A percentile compares a stretch with the other conserved stretches of the same genome.
phyloP scores from a whole-genome alignment of 169 alveolate genomes.

The Plasmodium chabaudi region DNA sequence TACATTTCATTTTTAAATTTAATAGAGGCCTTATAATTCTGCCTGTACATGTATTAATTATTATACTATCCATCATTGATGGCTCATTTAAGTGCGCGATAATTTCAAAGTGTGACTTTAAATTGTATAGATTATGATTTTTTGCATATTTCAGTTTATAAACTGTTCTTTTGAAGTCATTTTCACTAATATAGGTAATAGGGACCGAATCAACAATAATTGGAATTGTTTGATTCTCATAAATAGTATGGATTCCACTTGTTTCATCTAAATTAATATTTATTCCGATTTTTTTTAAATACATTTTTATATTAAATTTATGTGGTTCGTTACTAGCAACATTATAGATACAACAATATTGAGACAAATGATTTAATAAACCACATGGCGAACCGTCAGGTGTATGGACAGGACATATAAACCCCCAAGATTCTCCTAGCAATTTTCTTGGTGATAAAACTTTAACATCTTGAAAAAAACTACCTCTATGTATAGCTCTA shows the following conservation, averaged over 20 bases:
- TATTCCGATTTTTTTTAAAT: constrained; percentile 66
- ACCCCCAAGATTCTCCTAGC: constrained; percentile 99
- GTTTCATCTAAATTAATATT: constrained; percentile 53
- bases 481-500: constrained; percentile 99
- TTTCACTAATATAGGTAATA: constrained; percentile 79
- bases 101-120: constrained; percentile 68
- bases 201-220: constrained; percentile 76
- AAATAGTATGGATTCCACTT: constrained; percentile 61
- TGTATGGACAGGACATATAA: constrained; percentile 99
- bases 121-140: constrained; percentile 52
- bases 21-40: constrained; percentile 98
- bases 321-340: constrained; percentile 53
- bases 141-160: constrained; percentile 73
- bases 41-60: constrained; percentile 95
- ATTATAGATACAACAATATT: constrained; percentile 85
- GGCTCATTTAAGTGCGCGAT: constrained; percentile 62
- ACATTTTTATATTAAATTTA: constrained; percentile 69
- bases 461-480: constrained; percentile 89
- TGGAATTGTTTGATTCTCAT: constrained; percentile 68
- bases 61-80: constrained; percentile 90
- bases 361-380: constrained; percentile 96
- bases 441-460: constrained; percentile 92
- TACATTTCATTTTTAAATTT: constrained; percentile 89
- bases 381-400: constrained; percentile 99
- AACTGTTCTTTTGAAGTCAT: constrained; percentile 84